Conservation (phyloP, 192 early-diverging fungal species). For the Coemansia aciculifera region DNA sequence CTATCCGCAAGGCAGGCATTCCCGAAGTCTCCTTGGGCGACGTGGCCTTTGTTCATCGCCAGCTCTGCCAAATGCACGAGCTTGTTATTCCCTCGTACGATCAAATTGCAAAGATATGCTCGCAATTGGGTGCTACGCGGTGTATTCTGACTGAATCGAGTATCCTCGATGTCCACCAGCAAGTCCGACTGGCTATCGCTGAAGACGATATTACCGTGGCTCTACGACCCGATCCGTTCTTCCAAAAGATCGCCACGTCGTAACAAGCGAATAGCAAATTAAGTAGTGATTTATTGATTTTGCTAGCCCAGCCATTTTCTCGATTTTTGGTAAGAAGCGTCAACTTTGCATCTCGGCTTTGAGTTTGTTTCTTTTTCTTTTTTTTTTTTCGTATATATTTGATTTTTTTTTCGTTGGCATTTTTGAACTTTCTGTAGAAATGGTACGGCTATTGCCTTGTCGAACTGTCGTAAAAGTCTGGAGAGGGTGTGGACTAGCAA, state of each 20-base stretch:
- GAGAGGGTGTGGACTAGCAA: not conserved
- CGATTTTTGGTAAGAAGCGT: not conserved
- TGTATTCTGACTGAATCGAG: conserved; percentile 66
- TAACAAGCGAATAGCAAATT: conserved; percentile 6
- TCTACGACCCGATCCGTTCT: conserved; percentile 62
- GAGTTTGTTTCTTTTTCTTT: not conserved
- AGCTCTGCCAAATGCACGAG: conserved; percentile 67
- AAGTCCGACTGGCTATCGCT: conserved; percentile 68
- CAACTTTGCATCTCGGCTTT: not conserved
- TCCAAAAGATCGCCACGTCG: conserved; percentile 55
- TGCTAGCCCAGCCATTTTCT: not conserved
- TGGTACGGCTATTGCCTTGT: not conserved
- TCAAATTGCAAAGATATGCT: conserved; percentile 65
- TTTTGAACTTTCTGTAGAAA: not conserved
- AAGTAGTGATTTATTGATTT: not conserved
- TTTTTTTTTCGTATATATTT: not conserved
- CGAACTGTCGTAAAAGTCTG: not conserved
- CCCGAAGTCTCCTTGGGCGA: conserved; percentile 75
- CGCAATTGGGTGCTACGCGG: conserved; percentile 61
- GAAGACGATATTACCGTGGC: conserved; percentile 83
- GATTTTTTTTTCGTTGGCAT: not conserved
- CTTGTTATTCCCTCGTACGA: conserved; percentile 61
- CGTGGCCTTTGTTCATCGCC: conserved; percentile 66
- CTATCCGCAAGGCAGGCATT: conserved; percentile 64
- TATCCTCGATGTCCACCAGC: conserved; percentile 65